Evolutionary conservation across 257 asterid genomes (phyloP), one percentile per base, ranked within the genome.

Genomic region (Thymus quinquecostatus): DNA sequence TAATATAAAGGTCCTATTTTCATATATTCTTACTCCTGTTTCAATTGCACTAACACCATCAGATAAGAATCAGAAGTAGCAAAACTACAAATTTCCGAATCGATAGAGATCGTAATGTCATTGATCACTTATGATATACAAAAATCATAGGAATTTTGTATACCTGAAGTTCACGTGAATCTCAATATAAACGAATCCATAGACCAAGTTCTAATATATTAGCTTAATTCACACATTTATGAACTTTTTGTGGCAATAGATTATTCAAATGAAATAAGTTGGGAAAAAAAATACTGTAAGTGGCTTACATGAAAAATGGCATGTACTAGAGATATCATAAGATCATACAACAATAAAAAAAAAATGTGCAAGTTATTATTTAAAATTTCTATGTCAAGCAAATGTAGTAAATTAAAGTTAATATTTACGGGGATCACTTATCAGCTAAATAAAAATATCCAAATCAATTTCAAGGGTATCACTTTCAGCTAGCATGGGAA

Each of bases 251-350:
- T 49, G 11, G 33, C 55, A 40, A 54, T 58, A 29, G 55, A 12
- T 49, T 0, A 49, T 12, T 21, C 55, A 51, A 61, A 27, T 54
- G 21, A 11, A 9, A 53, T 53, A 33, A 66, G 34, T 34, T 34
- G 21, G 33, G 9, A 55, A 70, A 27, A 53, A 7, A 66, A 30
- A 32, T 13, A 45, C 75, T 41, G 48, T 27, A 4, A 49, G 55
- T 49, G 4, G 27, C 62, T 38, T 29, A 3, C 1, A 4, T 2
- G n/a, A 55, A 63, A 65, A 21, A 56, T 13, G 28, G 55, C 50
- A 66, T 50, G 51, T 10, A 60, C 33, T 8, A 53, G 69, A 69
- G 75, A 32, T 61, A 33, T 32, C 10, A 9, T 32, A 71, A 54
- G 64, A 43, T 28, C 14, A 1, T 66, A 49, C 33, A 66, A 27